Percentiles rank a stretch among this genome's conserved stretches.
phyloP scores from a whole-genome alignment of 257 asterid genomes.

The Ajuga chamaepitys region DNA sequence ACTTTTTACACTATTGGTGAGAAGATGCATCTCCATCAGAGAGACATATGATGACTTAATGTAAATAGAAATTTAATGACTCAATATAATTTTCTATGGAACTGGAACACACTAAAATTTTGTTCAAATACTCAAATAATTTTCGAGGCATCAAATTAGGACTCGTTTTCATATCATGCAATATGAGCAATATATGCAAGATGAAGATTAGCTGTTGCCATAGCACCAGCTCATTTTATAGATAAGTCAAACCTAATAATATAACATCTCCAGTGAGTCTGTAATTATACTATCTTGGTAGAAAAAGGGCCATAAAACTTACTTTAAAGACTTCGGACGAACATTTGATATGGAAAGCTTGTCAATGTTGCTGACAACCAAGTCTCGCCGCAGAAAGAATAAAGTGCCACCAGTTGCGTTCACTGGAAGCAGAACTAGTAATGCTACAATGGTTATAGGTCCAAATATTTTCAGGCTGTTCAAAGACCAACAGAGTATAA shows the following conservation, averaged over 20 bases:
- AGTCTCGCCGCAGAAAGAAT: slow-evolving; percentile 55
- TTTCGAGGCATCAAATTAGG: background rate
- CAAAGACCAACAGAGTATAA: slow-evolving; percentile 8
- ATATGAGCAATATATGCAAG: background rate
- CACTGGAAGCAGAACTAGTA: slow-evolving; percentile 84
- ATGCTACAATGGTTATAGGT: slow-evolving; percentile 70
- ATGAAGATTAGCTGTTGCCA: background rate
- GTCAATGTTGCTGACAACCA: slow-evolving; percentile 90
- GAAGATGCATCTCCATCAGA: background rate
- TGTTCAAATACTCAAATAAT: background rate
- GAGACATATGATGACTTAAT: background rate
- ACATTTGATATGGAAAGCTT: slow-evolving; percentile 93
- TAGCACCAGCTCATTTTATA: background rate
- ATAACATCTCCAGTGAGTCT: background rate
- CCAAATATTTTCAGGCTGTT: slow-evolving; percentile 79
- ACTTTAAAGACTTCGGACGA: slow-evolving; percentile 66
- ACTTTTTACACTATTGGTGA: background rate
- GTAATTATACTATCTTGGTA: background rate
- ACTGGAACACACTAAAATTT: background rate
- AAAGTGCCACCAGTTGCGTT: slow-evolving; percentile 70
- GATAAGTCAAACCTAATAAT: background rate
- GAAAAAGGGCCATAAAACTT: slow-evolving; percentile 21
- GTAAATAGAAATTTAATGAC: background rate
- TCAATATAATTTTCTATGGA: background rate
- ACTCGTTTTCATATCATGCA: background rate